phyloP scores from a whole-genome alignment of 163 green algal species.

The Volvox carteri region DNA sequence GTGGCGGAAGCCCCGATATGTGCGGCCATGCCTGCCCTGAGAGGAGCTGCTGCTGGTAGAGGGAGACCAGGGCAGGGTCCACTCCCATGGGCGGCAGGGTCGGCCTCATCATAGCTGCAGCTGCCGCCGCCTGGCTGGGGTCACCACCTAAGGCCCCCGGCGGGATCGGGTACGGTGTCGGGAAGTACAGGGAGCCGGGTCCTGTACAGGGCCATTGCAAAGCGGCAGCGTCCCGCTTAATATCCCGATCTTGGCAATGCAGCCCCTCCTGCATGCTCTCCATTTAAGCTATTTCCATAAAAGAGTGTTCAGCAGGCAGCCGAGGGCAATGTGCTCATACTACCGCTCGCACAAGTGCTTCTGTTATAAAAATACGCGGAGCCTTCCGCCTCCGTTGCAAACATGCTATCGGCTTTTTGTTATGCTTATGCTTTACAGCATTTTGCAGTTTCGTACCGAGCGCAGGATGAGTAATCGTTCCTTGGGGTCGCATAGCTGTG shows the following conservation, averaged over 20 bases:
- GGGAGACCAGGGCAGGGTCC: constrained; percentile 24
- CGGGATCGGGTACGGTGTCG: constrained; percentile 19
- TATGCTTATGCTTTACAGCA: too few relatives aligned
- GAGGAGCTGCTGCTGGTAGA: constrained; percentile 52
- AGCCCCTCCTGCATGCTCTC: too few relatives aligned
- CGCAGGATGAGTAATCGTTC: constrained; percentile 5
- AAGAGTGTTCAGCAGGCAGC: too few relatives aligned
- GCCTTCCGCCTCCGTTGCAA: too few relatives aligned
- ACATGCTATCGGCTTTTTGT: too few relatives aligned
- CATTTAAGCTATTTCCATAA: too few relatives aligned
- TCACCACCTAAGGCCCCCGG: constrained; percentile 5
- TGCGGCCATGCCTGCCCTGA: constrained; percentile 42
- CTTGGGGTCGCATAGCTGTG: neutral
- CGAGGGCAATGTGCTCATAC: too few relatives aligned
- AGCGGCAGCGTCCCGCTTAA: too few relatives aligned
- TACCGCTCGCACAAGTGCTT: too few relatives aligned
- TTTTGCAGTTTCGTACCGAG: constrained; percentile 27
- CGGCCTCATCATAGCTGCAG: constrained; percentile 49
- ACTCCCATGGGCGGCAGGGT: constrained; percentile 1
- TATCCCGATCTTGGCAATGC: too few relatives aligned
- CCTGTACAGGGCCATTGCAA: constrained; percentile 1
- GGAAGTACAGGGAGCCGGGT: constrained; percentile 26
- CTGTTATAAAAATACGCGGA: too few relatives aligned
- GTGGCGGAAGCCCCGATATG: constrained; percentile 38
- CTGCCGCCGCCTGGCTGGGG: constrained; percentile 38